phyloP scores from a whole-genome alignment of 2,329 filamentous ascomycete species.

The Coleophoma crateriformis region DNA sequence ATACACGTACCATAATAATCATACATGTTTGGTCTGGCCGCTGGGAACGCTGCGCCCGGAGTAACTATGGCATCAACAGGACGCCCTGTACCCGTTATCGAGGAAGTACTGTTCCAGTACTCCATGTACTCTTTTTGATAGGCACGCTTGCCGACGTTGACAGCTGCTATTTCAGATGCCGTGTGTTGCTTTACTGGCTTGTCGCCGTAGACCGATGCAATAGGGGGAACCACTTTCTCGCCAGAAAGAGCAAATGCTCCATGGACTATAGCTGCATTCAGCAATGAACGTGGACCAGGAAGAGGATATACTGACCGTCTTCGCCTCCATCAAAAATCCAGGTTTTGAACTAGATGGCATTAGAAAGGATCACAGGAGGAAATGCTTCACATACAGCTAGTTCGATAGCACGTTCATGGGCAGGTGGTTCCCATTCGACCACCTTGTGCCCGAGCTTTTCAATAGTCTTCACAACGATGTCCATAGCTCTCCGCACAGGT shows the following conservation, averaged over 20 bases:
- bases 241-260: conserved; percentile 46
- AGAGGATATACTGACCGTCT: conserved; percentile 26
- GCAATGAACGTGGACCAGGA: not conserved
- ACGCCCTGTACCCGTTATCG: conserved; percentile 21
- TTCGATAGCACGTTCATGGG: conserved; percentile 33
- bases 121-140: conserved; percentile 55
- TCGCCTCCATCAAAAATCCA: conserved; percentile 44
- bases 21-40: conserved; percentile 40
- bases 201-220: conserved; percentile 11
- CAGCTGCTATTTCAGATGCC: conserved; percentile 22
- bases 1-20: conserved; percentile 37
- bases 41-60: conserved; percentile 43
- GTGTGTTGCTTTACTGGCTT: conserved; percentile 26
- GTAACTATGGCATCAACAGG: conserved; percentile 50
- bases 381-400: conserved; percentile 32
- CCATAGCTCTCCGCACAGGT: conserved; percentile 49
- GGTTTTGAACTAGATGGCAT: conserved; percentile 17
- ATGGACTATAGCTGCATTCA: conserved; percentile 25
- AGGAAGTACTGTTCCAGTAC: conserved; percentile 29
- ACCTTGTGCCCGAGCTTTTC: conserved; percentile 48
- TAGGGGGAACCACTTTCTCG: conserved; percentile 35
- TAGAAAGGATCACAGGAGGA: conserved; percentile 10
- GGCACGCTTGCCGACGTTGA: conserved; percentile 46
- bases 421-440: conserved; percentile 53
- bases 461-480: conserved; percentile 42